These are phyloP conservation scores for Thelonectria blattea DNA, from an alignment of 2,329 filamentous ascomycete species.

Conservation along the genomic window DNA sequence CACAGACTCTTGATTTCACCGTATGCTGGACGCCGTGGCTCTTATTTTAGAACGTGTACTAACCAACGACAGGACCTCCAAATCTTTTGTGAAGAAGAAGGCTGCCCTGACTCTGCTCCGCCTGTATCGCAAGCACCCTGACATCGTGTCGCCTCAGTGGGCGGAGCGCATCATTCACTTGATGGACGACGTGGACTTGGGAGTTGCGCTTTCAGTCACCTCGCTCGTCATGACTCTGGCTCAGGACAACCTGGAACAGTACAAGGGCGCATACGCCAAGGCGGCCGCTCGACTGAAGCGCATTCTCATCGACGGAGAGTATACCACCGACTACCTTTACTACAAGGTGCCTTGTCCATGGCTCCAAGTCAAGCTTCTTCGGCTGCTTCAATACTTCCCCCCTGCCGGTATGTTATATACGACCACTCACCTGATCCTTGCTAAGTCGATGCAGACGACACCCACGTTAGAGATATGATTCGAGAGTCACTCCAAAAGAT, in stretches of 20 bases:
- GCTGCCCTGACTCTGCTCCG: slow-evolving; percentile 91
- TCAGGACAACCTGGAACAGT: slow-evolving; percentile 92
- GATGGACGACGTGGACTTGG: slow-evolving; percentile 95
- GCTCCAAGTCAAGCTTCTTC: slow-evolving; percentile 94
- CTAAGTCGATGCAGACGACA: slow-evolving; percentile 71
- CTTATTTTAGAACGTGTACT: slow-evolving; percentile 8
- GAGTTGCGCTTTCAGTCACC: slow-evolving; percentile 92
- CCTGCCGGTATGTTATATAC: slow-evolving; percentile 73
- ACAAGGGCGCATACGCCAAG: slow-evolving; percentile 93
- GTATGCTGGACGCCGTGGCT: slow-evolving; percentile 57
- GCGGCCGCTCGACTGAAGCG: slow-evolving; percentile 88
- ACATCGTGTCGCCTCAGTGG: slow-evolving; percentile 96
- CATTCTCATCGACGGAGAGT: slow-evolving; percentile 89
- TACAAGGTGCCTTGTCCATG: slow-evolving; percentile 99
- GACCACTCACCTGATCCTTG: slow-evolving; percentile 1
- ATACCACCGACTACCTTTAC: slow-evolving; percentile 90
- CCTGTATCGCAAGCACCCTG: slow-evolving; percentile 91
- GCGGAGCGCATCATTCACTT: slow-evolving; percentile 97
- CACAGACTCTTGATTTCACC: slow-evolving; percentile 94
- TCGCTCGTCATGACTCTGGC: slow-evolving; percentile 93
- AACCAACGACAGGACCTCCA: slow-evolving; percentile 62
- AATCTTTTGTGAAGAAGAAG: slow-evolving; percentile 99
- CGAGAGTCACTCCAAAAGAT: slow-evolving; percentile 91
- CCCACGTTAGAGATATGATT: slow-evolving; percentile 88
- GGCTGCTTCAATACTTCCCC: slow-evolving; percentile 93